These are phyloP conservation scores for Trichophyton schoenleinii DNA, from an alignment of 2,329 filamentous ascomycete genomes.

Conservation along the genomic window DNA sequence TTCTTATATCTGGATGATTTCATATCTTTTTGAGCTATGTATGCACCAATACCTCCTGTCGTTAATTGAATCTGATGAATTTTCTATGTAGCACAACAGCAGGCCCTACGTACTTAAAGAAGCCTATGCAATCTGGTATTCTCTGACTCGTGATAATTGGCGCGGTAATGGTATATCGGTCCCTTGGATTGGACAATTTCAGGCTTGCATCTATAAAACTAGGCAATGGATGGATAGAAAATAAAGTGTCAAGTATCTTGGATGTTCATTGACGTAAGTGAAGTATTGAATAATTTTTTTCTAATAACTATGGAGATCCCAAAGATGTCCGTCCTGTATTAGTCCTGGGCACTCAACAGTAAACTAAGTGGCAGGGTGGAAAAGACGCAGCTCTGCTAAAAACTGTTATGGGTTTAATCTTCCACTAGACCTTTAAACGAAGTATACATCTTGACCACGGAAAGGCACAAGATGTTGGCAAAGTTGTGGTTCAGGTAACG, in stretches of 20 bases:
- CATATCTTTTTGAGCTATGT: neutral
- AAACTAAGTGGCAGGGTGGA: slow-evolving; percentile 34
- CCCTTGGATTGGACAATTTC: too few species aligned
- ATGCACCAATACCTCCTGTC: neutral
- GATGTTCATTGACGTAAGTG: neutral
- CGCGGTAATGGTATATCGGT: too few species aligned
- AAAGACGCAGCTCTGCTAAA: slow-evolving; percentile 40
- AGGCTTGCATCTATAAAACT: too few species aligned
- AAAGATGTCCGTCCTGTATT: slow-evolving; percentile 34
- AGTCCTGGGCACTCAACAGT: slow-evolving; percentile 32
- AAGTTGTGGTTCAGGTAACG: slow-evolving; percentile 21
- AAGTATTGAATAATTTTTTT: neutral
- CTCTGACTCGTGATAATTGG: too few species aligned
- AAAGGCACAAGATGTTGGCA: slow-evolving; percentile 24
- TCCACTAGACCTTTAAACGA: slow-evolving; percentile 33
- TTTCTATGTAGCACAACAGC: too few species aligned
- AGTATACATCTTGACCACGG: slow-evolving; percentile 30
- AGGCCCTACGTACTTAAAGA: too few species aligned
- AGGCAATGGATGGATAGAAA: neutral
- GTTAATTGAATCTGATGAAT: neutral
- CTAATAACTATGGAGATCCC: neutral
- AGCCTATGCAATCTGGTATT: too few species aligned
- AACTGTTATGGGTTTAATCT: slow-evolving; percentile 35
- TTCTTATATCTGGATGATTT: neutral
- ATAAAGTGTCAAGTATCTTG: neutral